These are phyloP conservation scores for Thelephora terrestris DNA, from an alignment of 1,284 basidiomycete genomes.

Conservation along the genomic window DNA sequence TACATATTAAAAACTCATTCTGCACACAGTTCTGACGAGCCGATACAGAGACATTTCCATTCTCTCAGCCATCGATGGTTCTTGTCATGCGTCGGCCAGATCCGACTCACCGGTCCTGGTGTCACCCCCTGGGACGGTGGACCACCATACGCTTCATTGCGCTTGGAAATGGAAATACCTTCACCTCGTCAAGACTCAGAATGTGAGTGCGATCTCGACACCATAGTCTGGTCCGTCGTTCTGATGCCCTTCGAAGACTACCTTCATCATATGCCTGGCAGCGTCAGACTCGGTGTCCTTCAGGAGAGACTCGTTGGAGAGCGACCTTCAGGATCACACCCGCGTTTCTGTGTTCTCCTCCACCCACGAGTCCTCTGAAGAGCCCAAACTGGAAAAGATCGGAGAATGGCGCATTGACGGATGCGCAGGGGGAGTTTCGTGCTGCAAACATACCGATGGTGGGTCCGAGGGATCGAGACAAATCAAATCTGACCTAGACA, in stretches of 20 bases:
- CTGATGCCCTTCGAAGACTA: not conserved
- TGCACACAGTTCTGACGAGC: not conserved
- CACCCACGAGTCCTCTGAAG: conserved; percentile 22
- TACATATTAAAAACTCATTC: conserved; percentile 9
- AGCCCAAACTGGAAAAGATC: conserved; percentile 33
- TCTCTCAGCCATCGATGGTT: conserved; percentile 15
- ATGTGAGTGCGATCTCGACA: conserved; percentile 27
- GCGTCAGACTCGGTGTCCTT: conserved; percentile 29
- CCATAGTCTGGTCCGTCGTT: conserved; percentile 7
- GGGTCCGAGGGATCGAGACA: conserved; percentile 10
- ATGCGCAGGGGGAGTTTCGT: conserved; percentile 31
- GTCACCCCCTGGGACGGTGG: conserved; percentile 8
- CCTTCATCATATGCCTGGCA: conserved; percentile 24
- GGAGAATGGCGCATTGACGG: conserved; percentile 49
- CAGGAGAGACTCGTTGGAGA: conserved; percentile 21
- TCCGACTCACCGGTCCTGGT: conserved; percentile 6
- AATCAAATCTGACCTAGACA: not conserved
- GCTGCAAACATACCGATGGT: conserved; percentile 39
- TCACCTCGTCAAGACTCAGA: conserved; percentile 28
- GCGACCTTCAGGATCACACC: conserved; percentile 28
- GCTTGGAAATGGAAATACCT: conserved; percentile 42
- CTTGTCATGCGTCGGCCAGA: conserved; percentile 13
- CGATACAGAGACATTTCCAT: conserved; percentile 18
- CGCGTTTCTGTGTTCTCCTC: conserved; percentile 39
- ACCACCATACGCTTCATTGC: conserved; percentile 19